Evolutionary conservation across 2,329 filamentous ascomycete genomes (phyloP), one percentile per base, ranked within the genome.

Genomic region (Penicillium expansum): DNA sequence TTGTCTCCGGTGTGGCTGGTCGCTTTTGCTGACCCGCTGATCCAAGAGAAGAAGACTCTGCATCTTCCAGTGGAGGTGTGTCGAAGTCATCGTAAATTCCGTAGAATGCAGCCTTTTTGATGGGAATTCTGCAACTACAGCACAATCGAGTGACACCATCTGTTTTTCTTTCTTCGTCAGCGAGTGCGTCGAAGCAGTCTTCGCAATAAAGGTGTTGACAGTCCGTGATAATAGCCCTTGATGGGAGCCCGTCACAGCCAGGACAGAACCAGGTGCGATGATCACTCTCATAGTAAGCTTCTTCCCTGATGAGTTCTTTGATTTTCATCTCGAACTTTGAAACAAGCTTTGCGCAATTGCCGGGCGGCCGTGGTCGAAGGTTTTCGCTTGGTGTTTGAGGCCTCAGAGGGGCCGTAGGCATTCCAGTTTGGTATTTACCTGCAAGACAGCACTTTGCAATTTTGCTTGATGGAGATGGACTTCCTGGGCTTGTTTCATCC

Each of bases 131-230:
- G 27, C 27, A 51, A 3, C 0, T 0, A 3, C 14, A 2, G 27
- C 48, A 51, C 5, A 0, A 4, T n/a, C 37, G 14, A 20, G 8
- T 4, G 18, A 51, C 27, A 14, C 37, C 48, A n/a, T 42, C 27
- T 1, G 18, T 51, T 2, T 32, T 32, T 2, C 6, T 5, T n/a
- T 42, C 1, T n/a, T 22, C 5, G 7, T 32, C 48, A 0, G 2
- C 5, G 5, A 51, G 37, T 24, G 48, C 8, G 3, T 51, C 37
- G 2, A 51, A 51, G 8, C 48, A 32, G 3, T 51, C 48, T 10
- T 51, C 48, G 1, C 48, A 51, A 14, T 42, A 51, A 41, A 51
- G 48, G 16, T 51, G 48, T 13, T 32, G 5, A 6, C 48, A 51
- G 48, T 39, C 38, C 1, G 48, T 42, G 10, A 51, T 51, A 11